A percentile compares a stretch with the other conserved stretches of the same genome.
These are phyloP conservation scores for Spongispora temasekensis DNA, from an alignment of 1,284 basidiomycete species.

Conservation along the genomic window DNA sequence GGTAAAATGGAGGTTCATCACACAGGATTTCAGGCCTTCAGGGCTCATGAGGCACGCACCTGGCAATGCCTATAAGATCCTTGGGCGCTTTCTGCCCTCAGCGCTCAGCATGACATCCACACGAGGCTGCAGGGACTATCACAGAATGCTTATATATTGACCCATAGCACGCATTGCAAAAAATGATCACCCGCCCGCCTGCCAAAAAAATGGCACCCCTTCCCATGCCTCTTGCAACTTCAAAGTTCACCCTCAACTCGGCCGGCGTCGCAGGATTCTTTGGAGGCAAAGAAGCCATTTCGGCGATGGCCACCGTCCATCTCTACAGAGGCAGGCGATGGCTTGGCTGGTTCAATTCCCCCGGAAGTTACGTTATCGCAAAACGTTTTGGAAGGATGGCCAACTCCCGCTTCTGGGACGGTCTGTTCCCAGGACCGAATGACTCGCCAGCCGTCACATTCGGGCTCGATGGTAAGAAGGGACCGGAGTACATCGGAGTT, in stretches of 20 bases:
- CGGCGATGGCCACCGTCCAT: conserved; percentile 33
- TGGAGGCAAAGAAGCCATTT: conserved; percentile 35
- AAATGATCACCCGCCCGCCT: not conserved
- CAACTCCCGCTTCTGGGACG: conserved; percentile 29
- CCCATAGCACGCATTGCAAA: too few relatives aligned
- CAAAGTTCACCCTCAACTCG: conserved; percentile 24
- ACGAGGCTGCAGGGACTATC: too few relatives aligned
- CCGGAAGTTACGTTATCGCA: conserved; percentile 32
- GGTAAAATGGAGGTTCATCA: too few relatives aligned
- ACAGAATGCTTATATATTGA: too few relatives aligned
- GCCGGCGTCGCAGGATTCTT: conserved; percentile 31
- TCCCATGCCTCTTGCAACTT: conserved; percentile 7
- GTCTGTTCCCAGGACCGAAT: conserved; percentile 31
- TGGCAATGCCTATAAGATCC: too few relatives aligned
- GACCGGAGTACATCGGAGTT: conserved; percentile 26
- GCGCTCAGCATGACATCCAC: too few relatives aligned
- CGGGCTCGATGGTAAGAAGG: conserved; percentile 29
- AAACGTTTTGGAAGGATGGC: conserved; percentile 33
- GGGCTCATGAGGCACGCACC: too few relatives aligned
- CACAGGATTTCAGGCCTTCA: too few relatives aligned
- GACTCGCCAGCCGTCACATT: conserved; percentile 23
- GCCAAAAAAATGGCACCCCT: conserved; percentile 20
- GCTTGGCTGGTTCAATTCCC: conserved; percentile 39
- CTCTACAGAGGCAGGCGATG: conserved; percentile 27
- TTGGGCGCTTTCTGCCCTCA: too few relatives aligned